Percentiles rank a stretch among this genome's conserved stretches.
These are phyloP conservation scores for Metschnikowia cerradonensis DNA, from an alignment of 805 yeast species.

Conservation along the genomic window DNA sequence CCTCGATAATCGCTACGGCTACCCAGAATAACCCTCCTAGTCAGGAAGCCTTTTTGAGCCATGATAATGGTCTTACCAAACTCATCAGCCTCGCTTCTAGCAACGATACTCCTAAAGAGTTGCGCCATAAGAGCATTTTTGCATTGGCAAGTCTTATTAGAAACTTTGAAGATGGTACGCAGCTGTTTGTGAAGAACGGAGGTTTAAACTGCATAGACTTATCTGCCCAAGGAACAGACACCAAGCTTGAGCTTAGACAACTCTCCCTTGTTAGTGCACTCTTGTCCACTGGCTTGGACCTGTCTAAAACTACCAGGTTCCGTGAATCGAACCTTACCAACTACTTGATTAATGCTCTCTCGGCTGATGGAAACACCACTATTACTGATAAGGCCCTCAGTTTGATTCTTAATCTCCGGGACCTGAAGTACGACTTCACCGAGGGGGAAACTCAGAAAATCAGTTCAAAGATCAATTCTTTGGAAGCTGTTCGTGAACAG, in stretches of 20 bases:
- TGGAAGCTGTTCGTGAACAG: slow-evolving; percentile 44
- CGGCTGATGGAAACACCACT: slow-evolving; percentile 39
- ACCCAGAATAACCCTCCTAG: slow-evolving; percentile 83
- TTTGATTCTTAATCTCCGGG: slow-evolving; percentile 44
- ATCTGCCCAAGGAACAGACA: slow-evolving; percentile 17
- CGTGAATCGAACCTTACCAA: slow-evolving; percentile 30
- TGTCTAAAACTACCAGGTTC: slow-evolving; percentile 38
- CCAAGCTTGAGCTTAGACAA: slow-evolving; percentile 48
- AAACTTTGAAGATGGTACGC: slow-evolving; percentile 57
- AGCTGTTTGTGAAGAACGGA: slow-evolving; percentile 46
- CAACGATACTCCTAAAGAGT: slow-evolving; percentile 18
- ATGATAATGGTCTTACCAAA: slow-evolving; percentile 44
- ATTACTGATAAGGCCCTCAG: slow-evolving; percentile 56
- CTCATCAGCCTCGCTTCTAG: slow-evolving; percentile 42
- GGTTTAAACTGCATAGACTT: slow-evolving; percentile 61
- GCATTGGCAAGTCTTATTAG: slow-evolving; percentile 74
- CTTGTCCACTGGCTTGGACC: slow-evolving; percentile 47
- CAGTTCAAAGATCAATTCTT: slow-evolving; percentile 29
- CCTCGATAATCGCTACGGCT: slow-evolving; percentile 82
- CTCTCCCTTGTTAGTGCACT: slow-evolving; percentile 59
- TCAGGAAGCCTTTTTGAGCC: slow-evolving; percentile 61
- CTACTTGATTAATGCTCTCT: slow-evolving; percentile 30
- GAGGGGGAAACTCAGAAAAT: slow-evolving; percentile 39
- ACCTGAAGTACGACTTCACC: slow-evolving; percentile 41
- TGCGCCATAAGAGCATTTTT: slow-evolving; percentile 63